phyloP scores from a whole-genome alignment of 306 rosid species.

The Pueraria montana region DNA sequence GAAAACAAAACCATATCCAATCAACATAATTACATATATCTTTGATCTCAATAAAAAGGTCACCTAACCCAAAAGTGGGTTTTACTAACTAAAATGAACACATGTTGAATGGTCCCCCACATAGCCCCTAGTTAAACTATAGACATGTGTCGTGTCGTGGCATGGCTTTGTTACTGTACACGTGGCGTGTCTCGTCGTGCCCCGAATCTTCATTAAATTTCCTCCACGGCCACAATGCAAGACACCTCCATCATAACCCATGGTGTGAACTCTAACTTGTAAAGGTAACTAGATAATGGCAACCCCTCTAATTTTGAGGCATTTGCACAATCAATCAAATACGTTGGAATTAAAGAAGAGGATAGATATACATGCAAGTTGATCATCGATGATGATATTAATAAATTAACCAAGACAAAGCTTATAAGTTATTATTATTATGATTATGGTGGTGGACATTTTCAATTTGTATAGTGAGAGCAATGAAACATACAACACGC shows the following conservation, averaged over 20 bases:
- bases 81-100: slow-evolving; percentile 24
- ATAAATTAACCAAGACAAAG: slow-evolving; percentile 37
- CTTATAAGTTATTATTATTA: slow-evolving; percentile 20
- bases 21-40: background rate
- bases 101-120: slow-evolving; percentile 52
- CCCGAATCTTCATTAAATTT: slow-evolving; percentile 40
- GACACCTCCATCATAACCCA: slow-evolving; percentile 12
- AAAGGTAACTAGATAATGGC: slow-evolving; percentile 48
- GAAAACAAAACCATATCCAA: slow-evolving; percentile 13
- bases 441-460: slow-evolving; percentile 31
- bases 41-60: slow-evolving; percentile 41
- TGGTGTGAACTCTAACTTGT: slow-evolving; percentile 52
- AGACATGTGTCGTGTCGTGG: slow-evolving; percentile 55
- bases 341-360: slow-evolving; percentile 16
- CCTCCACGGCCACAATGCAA: slow-evolving; percentile 1
- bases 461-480: slow-evolving; percentile 45
- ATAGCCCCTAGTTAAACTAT: background rate
- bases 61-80: slow-evolving; percentile 54
- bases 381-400: background rate
- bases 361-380: background rate
- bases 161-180: slow-evolving; percentile 38
- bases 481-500: slow-evolving; percentile 41
- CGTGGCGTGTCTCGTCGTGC: slow-evolving; percentile 37
- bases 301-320: slow-evolving; percentile 46
- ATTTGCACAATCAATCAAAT: slow-evolving; percentile 62